Base-by-base conservation (phyloP, 2,329 filamentous ascomycete species). In the Fusarium pininemorale region DNA sequence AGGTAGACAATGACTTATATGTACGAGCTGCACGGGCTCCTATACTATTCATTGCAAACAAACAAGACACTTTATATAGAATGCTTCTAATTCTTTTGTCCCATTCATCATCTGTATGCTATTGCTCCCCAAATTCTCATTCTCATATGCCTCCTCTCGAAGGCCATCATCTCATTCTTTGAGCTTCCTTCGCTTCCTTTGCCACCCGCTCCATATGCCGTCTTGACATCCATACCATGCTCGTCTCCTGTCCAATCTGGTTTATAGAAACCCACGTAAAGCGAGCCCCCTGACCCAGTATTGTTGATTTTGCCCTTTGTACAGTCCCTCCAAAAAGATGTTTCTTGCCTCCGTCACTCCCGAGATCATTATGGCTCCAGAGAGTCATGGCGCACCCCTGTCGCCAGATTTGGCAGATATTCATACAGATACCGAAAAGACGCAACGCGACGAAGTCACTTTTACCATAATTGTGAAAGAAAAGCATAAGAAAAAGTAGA, bases 381-480 rank as follows among this genome's bases (percentile, higher is more conserved):
- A 55, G 59, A 70, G 72, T 61, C 71, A 61, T 60, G 63, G 61
- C 68, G 37, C 50, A 35, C 48, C 69, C 72, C 66, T 58, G 72
- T 69, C 72, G 66, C 69, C 72, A 48, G 58, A 54, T 55, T 67
- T 61, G 71, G 70, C 73, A 74, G 66, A 75, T 80, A 76, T 71
- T 80, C 75, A 68, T 80, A 80, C 78, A 80, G 55, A 74, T 72
- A 69, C 57, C 64, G 66, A 63, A 73, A 75, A 66, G 63, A 73
- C 68, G 56, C 65, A 57, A 69, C 30, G 62, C 67, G 63, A 66
- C 24, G 60, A 74, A 75, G 70, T 73, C 76, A 76, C 75, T 77
- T 78, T 78, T 78, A 67, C 73, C 73, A 66, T 57, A 51, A 58
- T 35, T 69, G 55, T 63, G 42, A 63, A 63, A 50, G 65, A 60